A percentile compares a stretch with the other conserved stretches of the same genome.
These are phyloP conservation scores for Myxozyma kluyveri DNA, from an alignment of 805 yeast genomes.

Conservation along the genomic window DNA sequence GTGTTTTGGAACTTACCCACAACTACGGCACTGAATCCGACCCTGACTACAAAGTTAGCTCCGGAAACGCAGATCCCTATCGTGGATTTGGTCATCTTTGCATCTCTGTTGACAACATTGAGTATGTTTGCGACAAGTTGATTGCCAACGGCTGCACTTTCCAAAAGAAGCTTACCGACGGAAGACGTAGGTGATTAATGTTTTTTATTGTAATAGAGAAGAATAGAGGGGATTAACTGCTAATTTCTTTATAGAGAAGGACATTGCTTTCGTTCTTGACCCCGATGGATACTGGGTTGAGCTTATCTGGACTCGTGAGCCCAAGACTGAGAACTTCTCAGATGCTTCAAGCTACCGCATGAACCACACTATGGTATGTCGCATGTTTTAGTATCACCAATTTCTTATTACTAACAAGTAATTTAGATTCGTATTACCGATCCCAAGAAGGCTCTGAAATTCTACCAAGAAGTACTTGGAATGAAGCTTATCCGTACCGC, in stretches of 20 bases:
- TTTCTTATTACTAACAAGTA: conserved; percentile 47
- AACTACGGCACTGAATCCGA: conserved; percentile 69
- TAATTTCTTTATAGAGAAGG: conserved; percentile 30
- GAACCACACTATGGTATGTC: conserved; percentile 30
- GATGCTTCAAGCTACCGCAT: conserved; percentile 33
- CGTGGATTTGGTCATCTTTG: conserved; percentile 96
- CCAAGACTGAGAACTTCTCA: conserved; percentile 44
- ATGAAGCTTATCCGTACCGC: conserved; percentile 63
- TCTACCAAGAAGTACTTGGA: conserved; percentile 78
- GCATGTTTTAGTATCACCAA: not conserved
- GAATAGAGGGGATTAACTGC: not conserved
- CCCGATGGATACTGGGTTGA: conserved; percentile 98
- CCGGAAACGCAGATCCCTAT: conserved; percentile 80
- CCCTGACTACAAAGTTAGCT: conserved; percentile 55
- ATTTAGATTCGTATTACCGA: conserved; percentile 92
- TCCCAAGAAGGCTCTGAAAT: conserved; percentile 67
- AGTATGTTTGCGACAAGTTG: conserved; percentile 55
- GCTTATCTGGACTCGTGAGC: conserved; percentile 58
- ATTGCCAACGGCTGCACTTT: conserved; percentile 64
- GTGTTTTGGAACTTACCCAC: conserved; percentile 82
- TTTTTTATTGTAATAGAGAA: not conserved
- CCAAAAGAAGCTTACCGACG: conserved; percentile 81
- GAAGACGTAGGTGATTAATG: conserved; percentile 63
- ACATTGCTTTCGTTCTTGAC: conserved; percentile 91
- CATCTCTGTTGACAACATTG: conserved; percentile 78